Evolutionary conservation across 306 rosid genomes (phyloP), one percentile per base, ranked within the genome.

Genomic region (Vigna reflexopilosa): DNA sequence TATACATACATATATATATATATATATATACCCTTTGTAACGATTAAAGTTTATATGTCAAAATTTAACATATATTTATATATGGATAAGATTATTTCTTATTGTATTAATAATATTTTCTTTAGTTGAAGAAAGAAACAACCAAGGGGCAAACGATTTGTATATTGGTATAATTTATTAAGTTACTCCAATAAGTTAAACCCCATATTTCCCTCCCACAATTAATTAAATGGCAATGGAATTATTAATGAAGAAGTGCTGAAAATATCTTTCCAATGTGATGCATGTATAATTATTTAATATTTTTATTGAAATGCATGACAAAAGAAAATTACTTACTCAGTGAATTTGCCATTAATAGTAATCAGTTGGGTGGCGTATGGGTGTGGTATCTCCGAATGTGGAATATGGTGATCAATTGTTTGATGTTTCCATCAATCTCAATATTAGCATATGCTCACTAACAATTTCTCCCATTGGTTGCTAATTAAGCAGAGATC

Each of bases 301-400:
- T 64, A 52, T 6, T 47, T 40, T 75, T 16, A 26, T 24, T n/a
- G 34, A n/a, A 40, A 62, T 32, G 11, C 69, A 47, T 73, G n/a
- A 67, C 67, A 38, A 77, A 63, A 30, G 73, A 81, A 26, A 72
- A 70, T 11, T 50, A 66, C 16, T 65, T 62, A 26, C 10, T 19
- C 8, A 3, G 45, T 55, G 50, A 50, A 66, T 48, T 82, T 69
- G 17, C 66, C 34, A 12, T 50, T 57, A 19, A 45, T 62, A 62
- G 72, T 42, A 45, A 70, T 9, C 13, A 22, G 52, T 54, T 79
- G 13, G 78, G 69, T 22, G 69, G 69, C 67, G 48, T 34, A 70
- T 57, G 65, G 72, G 55, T 77, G 73, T 59, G 81, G 54, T 51
- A 67, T 70, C 47, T 75, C 63, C 40, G 69, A 47, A 61, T 2